Percentiles rank a stretch among this genome's conserved stretches.
These are phyloP conservation scores for Psilocybe subaeruginosa DNA, from an alignment of 768 basidiomycete species.

Conservation along the genomic window DNA sequence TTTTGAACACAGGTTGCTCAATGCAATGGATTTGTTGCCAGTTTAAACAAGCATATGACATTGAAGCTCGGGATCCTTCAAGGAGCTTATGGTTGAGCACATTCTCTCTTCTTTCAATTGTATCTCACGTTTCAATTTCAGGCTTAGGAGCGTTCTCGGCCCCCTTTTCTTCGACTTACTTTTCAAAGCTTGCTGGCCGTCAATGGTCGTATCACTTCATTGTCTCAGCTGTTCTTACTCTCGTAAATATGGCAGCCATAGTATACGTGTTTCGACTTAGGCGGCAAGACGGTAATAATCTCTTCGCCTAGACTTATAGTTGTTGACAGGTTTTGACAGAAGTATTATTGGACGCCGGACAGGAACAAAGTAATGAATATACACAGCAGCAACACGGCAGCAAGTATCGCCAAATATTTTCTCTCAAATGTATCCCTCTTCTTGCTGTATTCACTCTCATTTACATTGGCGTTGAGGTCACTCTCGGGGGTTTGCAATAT, in stretches of 20 bases:
- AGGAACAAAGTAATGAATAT: constrained; percentile 40
- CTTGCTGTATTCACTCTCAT: constrained; percentile 63
- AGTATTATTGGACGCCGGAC: constrained; percentile 52
- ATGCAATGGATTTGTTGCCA: constrained; percentile 69
- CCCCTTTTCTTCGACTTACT: constrained; percentile 81
- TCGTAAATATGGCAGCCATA: constrained; percentile 56
- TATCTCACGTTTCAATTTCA: constrained; percentile 24
- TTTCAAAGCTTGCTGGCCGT: constrained; percentile 48
- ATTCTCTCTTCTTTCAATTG: neutral
- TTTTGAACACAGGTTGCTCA: constrained; percentile 56
- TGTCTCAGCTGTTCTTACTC: constrained; percentile 62
- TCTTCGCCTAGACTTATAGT: neutral
- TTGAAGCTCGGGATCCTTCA: constrained; percentile 72
- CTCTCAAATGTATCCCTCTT: constrained; percentile 56
- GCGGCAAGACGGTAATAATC: constrained; percentile 60
- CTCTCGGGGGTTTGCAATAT: constrained; percentile 41
- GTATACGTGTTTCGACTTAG: constrained; percentile 63
- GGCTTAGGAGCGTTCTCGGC: constrained; percentile 68
- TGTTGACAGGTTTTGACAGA: constrained; percentile 34
- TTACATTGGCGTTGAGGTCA: constrained; percentile 72
- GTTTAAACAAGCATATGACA: constrained; percentile 54
- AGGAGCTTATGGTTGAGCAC: constrained; percentile 60
- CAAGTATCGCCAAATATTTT: constrained; percentile 50
- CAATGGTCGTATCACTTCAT: constrained; percentile 82
- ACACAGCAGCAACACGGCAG: constrained; percentile 33